Base-by-base conservation (phyloP, 257 asterid genomes). In the Jasminum sambac region DNA sequence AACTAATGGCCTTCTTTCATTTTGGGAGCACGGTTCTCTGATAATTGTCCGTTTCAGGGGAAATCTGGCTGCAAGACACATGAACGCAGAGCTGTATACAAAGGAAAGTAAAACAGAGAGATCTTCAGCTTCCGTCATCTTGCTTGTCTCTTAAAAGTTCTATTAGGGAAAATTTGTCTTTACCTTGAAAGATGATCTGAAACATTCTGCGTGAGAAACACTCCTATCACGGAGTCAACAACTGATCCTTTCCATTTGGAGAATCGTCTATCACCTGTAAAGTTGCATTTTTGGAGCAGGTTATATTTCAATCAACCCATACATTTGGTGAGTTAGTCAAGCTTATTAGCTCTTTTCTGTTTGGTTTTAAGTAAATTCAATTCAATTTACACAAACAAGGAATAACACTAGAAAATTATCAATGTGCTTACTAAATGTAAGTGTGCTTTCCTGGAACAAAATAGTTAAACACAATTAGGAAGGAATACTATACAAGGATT, bases 181-280 rank as follows among this genome's bases (percentile, higher is more conserved):
- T 86, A 94, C 98, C 98, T 94, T 38, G 98, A 94, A 69, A 94
- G 97, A 81, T 91, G 97, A 79, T 94, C 98, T 17, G 97, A 87
- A 59, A 94, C 97, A 78, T 94, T 94, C 81, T 94, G 98, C 63
- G 98, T 94, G 78, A 94, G 96, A 78, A 89, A 94, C 61, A 94
- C 97, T 67, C 98, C 98, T 73, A 94, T 85, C 17, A 91, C 98
- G 5, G 98, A 94, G 83, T 94, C 98, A 59, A 94, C 96, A 34
- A 94, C 97, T 10, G 97, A 94, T 70, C 98, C 97, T 82, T 94
- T 94, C 98, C 98, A 94, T 78, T 77, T 82, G 34, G 96, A 86
- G 88, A 94, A 94, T 65, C 96, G 85, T 76, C 97, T 85, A 81
- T 91, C 96, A 42, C 98, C 98, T 94, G 88, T 75, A 74, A 78